Percentiles rank a stretch among this genome's conserved stretches.
Conservation (phyloP, 2,329 filamentous ascomycete species). For the Fusarium circinatum region DNA sequence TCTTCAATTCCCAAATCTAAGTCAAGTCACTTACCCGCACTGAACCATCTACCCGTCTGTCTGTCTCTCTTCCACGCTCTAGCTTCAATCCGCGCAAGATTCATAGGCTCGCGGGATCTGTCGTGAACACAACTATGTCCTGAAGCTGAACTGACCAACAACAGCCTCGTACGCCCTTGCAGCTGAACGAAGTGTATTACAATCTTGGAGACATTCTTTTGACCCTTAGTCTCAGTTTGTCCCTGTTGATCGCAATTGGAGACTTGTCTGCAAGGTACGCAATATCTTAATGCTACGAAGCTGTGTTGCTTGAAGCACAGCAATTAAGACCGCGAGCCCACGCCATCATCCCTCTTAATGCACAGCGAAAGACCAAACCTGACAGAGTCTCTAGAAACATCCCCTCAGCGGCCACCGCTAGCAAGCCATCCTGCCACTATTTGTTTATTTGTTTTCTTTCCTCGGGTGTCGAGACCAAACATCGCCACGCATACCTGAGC, state of each 20-base stretch:
- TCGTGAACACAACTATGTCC: slow-evolving; percentile 15
- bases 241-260: slow-evolving; percentile 25
- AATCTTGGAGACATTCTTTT: slow-evolving; percentile 25
- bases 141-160: slow-evolving; percentile 36
- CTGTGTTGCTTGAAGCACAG: slow-evolving; percentile 3
- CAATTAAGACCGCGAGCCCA: slow-evolving; percentile 15
- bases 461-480: slow-evolving; percentile 30
- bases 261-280: slow-evolving; percentile 28
- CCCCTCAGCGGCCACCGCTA: slow-evolving; percentile 27
- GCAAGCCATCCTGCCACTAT: slow-evolving; percentile 33
- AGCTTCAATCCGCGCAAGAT: slow-evolving; percentile 16
- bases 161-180: slow-evolving; percentile 37
- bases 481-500: slow-evolving; percentile 32
- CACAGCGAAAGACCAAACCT: slow-evolving; percentile 14
- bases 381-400: slow-evolving; percentile 23
- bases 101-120: slow-evolving; percentile 17
- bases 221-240: slow-evolving; percentile 32
- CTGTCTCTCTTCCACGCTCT: slow-evolving; percentile 36
- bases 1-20: slow-evolving; percentile 44
- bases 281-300: slow-evolving; percentile 8
- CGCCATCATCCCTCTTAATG: neutral
- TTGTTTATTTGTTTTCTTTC: slow-evolving; percentile 36
- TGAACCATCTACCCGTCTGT: slow-evolving; percentile 35
- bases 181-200: slow-evolving; percentile 21
- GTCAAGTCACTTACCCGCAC: slow-evolving; percentile 38